These are phyloP conservation scores for Pilasporangium apinafurcum DNA, from an alignment of 352 stramenopile species.

Conservation along the genomic window DNA sequence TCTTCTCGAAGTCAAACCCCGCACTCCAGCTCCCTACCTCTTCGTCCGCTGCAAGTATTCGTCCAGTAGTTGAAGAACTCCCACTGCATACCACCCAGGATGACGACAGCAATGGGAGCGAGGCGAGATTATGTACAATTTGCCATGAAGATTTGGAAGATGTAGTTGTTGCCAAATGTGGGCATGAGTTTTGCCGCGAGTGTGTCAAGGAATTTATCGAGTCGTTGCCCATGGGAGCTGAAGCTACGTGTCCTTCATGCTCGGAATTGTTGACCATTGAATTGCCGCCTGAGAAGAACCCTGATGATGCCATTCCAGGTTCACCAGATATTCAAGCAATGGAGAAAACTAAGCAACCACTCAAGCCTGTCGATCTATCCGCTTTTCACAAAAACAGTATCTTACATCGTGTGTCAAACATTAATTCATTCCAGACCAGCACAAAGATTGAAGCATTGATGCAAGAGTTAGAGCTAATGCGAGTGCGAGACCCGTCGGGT, in stretches of 20 bases:
- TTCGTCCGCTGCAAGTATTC: conserved; percentile 9
- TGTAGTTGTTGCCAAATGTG: conserved; percentile 85
- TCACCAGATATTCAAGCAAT: conserved; percentile 6
- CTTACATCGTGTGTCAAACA: conserved; percentile 50
- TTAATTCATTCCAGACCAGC: conserved; percentile 80
- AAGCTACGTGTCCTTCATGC: conserved; percentile 73
- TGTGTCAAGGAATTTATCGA: conserved; percentile 80
- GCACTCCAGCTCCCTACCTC: conserved; percentile 53
- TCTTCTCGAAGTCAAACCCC: conserved; percentile 85
- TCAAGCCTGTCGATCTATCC: conserved; percentile 35
- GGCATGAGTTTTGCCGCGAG: conserved; percentile 89
- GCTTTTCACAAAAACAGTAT: conserved; percentile 73
- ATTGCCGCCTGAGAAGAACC: conserved; percentile 36
- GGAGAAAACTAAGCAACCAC: conserved; percentile 9
- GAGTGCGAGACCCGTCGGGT: conserved; percentile 85
- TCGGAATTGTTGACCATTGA: conserved; percentile 83
- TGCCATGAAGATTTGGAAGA: conserved; percentile 92
- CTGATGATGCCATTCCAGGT: too few relatives aligned
- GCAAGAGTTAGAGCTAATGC: conserved; percentile 95
- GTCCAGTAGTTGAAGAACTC: conserved; percentile 54
- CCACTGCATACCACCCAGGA: conserved; percentile 28
- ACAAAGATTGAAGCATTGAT: conserved; percentile 99
- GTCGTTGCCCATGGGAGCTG: conserved; percentile 49
- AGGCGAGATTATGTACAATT: conserved; percentile 74
- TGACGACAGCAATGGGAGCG: conserved; percentile 12